Percentiles rank a stretch among this genome's conserved stretches.
phyloP scores from a whole-genome alignment of 371 early-diverging fungal genomes.

The Mucor ambiguus region DNA sequence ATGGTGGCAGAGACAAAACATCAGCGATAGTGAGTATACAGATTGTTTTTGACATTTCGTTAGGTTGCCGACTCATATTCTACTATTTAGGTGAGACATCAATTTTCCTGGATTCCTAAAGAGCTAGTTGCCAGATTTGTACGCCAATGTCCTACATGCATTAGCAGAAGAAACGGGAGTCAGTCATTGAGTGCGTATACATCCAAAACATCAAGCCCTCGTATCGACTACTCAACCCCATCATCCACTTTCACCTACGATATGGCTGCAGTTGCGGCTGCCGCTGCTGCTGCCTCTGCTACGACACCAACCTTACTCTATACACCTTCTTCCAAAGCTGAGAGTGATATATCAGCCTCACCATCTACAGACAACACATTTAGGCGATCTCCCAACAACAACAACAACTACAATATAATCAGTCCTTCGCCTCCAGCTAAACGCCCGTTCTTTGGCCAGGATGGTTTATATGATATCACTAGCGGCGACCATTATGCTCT shows the following conservation, averaged over 20 bases:
- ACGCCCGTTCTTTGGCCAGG: constrained; percentile 15
- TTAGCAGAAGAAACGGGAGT: constrained; percentile 40
- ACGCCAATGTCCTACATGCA: constrained; percentile 57
- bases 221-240: constrained; percentile 1
- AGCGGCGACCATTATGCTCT: not conserved
- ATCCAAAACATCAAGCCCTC: constrained; percentile 15
- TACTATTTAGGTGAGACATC: constrained; percentile 44
- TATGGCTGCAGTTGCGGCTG: constrained; percentile 9
- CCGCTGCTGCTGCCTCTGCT: constrained; percentile 7
- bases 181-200: constrained; percentile 20
- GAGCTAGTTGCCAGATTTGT: constrained; percentile 64
- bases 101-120: constrained; percentile 64
- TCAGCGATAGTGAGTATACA: constrained; percentile 40
- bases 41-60: not conserved
- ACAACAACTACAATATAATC: not conserved
- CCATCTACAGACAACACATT: constrained; percentile 12
- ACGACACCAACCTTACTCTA: constrained; percentile 9
- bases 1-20: constrained; percentile 51
- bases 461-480: constrained; percentile 10
- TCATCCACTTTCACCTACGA: not conserved
- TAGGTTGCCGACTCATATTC: not conserved
- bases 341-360: constrained; percentile 12
- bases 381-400: constrained; percentile 6
- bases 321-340: constrained; percentile 14
- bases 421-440: constrained; percentile 7